Evolutionary conservation across 2,329 filamentous ascomycete species (phyloP).

Genomic region (Colletotrichum horii): DNA sequence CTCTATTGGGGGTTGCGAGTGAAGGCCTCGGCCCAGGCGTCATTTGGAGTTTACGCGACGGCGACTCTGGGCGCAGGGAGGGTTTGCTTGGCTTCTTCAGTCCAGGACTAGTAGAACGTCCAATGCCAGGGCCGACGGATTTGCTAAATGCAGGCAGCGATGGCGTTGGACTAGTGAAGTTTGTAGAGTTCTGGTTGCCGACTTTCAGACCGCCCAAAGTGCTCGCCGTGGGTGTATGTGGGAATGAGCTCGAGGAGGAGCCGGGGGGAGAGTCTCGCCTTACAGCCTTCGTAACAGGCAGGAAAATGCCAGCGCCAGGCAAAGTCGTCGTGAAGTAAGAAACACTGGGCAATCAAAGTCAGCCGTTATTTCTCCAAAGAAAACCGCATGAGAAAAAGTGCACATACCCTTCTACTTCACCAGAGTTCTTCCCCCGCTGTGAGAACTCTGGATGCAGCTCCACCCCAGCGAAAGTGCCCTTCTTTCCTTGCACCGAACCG

Average conservation of each 20-base stretch:
- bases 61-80: slow-evolving; percentile 90
- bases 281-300: slow-evolving; percentile 82
- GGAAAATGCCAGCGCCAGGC: slow-evolving; percentile 88
- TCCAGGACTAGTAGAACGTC: slow-evolving; percentile 71
- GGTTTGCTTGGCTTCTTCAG: slow-evolving; percentile 71
- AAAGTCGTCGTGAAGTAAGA: slow-evolving; percentile 83
- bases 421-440: slow-evolving; percentile 88
- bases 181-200: slow-evolving; percentile 62
- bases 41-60: slow-evolving; percentile 72
- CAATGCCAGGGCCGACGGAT: slow-evolving; percentile 70
- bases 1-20: slow-evolving; percentile 56
- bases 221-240: slow-evolving; percentile 73
- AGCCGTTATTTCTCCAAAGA: slow-evolving; percentile 17
- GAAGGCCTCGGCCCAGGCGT: slow-evolving; percentile 64
- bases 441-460: slow-evolving; percentile 86
- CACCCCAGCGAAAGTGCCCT: slow-evolving; percentile 89
- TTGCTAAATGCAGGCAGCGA: slow-evolving; percentile 83
- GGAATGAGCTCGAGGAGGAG: slow-evolving; percentile 55
- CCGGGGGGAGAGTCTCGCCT: slow-evolving; percentile 66
- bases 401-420: slow-evolving; percentile 89
- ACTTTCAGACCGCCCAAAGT: slow-evolving; percentile 59
- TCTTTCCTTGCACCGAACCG: slow-evolving; percentile 85
- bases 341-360: slow-evolving; percentile 46
- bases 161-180: slow-evolving; percentile 68
- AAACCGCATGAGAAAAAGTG: slow-evolving; percentile 10